Base-by-base conservation (phyloP, 495 filamentous ascomycete genomes). In the Peziza echinospora region DNA sequence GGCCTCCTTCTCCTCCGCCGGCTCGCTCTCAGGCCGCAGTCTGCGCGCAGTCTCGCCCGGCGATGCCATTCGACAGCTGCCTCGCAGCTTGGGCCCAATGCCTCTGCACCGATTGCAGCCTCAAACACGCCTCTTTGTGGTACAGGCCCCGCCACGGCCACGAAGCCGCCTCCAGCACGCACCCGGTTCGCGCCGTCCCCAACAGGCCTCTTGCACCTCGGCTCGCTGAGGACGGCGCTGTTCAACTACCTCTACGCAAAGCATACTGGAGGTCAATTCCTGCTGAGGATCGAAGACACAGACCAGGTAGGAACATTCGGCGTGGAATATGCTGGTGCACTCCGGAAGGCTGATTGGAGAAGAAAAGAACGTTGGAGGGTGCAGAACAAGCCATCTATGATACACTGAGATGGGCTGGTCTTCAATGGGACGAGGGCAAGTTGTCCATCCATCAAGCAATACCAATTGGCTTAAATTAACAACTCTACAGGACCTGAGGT, bases 121-220 rank as follows among this genome's bases (percentile, higher is more conserved):
- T n/a, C n/a, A n/a, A 37, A 11, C 30, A 37, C 30, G 1, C 19
- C 6, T 37, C 30, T 17, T 17, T 11, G 30, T 13, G 19, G 30
- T 37, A 6, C 13, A 37, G 19, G 30, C 1, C 26, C 21, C 30
- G 47, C 43, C 16, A 10, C 4, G n/a, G 0, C 37, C 13, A 58
- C 53, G 0, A 17, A 11, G 19, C 19, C 30, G 13, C 13, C 13
- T 13, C 84, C 89, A 40, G 84, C 81, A 23, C 71, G 89, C 48
- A 94, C 89, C 21, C 78, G 89, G 41, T 97, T 97, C 64, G 89
- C 89, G 1, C 89, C 89, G 13, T 94, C 87, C 2, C 89, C 89
- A 2, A 97, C 89, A 6, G 89, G 89, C 16, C 82, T 84, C 60
- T 68, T 96, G 16, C 89, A 97, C 63, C 70, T 97, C 26, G 89